A percentile compares a stretch with the other conserved stretches of the same genome.
Evolutionary conservation across 768 basidiomycete species (phyloP).

Genomic region (Russula ochroleuca): DNA sequence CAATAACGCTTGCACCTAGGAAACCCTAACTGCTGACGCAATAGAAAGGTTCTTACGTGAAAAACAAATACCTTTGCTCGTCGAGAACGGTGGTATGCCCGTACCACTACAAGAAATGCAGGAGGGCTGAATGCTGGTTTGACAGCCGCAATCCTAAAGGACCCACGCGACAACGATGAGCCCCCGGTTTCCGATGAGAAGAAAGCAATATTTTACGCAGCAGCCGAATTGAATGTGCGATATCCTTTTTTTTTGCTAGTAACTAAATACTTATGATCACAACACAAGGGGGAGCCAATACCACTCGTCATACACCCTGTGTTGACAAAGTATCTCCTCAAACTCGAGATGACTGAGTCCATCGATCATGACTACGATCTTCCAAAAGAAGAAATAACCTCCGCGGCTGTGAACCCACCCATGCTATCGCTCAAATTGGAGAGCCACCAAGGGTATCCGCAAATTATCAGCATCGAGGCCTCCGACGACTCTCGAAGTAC

Average conservation of each 20-base stretch:
- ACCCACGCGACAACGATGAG: neutral
- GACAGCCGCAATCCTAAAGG: slow-evolving; percentile 2
- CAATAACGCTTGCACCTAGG: neutral
- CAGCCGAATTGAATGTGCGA: neutral
- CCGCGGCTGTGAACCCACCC: neutral
- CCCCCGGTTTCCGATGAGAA: neutral
- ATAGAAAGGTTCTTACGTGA: slow-evolving; percentile 3
- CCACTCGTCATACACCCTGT: neutral
- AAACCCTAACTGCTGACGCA: slow-evolving; percentile 3
- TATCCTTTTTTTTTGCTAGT: neutral
- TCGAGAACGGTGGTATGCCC: slow-evolving; percentile 11
- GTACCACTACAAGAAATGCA: neutral
- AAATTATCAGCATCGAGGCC: neutral
- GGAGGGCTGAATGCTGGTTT: neutral
- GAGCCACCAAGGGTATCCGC: neutral
- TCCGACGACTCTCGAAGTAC: neutral
- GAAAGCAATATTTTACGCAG: slow-evolving; percentile 6
- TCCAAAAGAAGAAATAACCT: neutral
- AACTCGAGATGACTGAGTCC: neutral
- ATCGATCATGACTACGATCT: neutral
- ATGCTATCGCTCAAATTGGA: neutral
- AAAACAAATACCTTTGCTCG: neutral
- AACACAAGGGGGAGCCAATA: neutral
- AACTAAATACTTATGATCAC: neutral
- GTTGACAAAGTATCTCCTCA: neutral